Percentiles rank a stretch among this genome's conserved stretches.
Evolutionary conservation across 2,329 filamentous ascomycete species (phyloP).

Genomic region (Diaporthe sp.): DNA sequence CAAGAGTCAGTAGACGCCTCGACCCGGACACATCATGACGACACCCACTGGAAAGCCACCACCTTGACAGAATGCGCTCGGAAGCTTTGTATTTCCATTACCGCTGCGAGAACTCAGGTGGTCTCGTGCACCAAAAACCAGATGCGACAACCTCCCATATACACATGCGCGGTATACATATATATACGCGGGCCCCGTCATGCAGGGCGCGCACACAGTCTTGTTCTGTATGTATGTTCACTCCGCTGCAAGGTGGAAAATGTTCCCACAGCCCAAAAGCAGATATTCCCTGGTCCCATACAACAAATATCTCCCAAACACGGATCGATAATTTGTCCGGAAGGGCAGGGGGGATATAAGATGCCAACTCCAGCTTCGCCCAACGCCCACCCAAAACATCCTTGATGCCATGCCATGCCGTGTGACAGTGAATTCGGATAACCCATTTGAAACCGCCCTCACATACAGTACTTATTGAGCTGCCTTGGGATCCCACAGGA

Average conservation of each 20-base stretch:
- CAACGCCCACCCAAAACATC: conserved; percentile 7
- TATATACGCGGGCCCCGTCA: neutral
- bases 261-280: neutral
- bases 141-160: conserved; percentile 7
- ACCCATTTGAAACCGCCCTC: neutral
- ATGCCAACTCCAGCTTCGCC: conserved; percentile 15
- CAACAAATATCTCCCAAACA: neutral
- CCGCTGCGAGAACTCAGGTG: neutral
- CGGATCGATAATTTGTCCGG: neutral
- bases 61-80: neutral
- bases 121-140: neutral
- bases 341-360: neutral
- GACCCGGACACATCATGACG: neutral
- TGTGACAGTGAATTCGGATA: neutral
- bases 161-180: conserved; percentile 15
- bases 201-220: neutral
- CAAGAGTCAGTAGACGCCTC: neutral
- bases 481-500: conserved; percentile 55
- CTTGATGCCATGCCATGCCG: conserved; percentile 7
- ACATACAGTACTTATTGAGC: neutral
- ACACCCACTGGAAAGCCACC: neutral
- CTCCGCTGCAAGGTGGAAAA: neutral
- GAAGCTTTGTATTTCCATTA: neutral
- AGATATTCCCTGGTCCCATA: neutral
- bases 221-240: neutral